Conservation (phyloP, 1,284 basidiomycete genomes). For the Apiotrichum gamsii region DNA sequence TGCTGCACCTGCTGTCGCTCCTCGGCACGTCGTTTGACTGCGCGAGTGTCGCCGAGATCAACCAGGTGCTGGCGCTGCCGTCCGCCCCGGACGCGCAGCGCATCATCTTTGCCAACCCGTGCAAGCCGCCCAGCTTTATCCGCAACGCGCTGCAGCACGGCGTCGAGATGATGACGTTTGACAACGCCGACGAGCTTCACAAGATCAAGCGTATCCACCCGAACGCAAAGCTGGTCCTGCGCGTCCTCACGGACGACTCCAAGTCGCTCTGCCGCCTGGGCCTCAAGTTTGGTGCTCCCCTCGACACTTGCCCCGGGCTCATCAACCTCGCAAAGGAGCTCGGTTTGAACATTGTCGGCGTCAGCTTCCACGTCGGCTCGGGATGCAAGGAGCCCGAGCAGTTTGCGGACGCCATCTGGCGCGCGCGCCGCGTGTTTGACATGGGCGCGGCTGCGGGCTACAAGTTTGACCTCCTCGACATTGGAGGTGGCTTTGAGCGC, state of each 20-base stretch:
- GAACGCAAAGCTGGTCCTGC: slow-evolving; percentile 76
- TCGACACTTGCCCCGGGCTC: slow-evolving; percentile 72
- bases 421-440: slow-evolving; percentile 78
- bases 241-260: slow-evolving; percentile 95
- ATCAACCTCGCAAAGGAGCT: slow-evolving; percentile 74
- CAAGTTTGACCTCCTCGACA: slow-evolving; percentile 75
- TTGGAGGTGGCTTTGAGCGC: slow-evolving; percentile 95
- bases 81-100: slow-evolving; percentile 51
- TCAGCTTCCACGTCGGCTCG: slow-evolving; percentile 96
- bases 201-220: slow-evolving; percentile 85
- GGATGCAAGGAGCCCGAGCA: slow-evolving; percentile 90
- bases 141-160: slow-evolving; percentile 70
- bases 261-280: slow-evolving; percentile 90
- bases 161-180: slow-evolving; percentile 94
- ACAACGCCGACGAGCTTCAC: slow-evolving; percentile 95
- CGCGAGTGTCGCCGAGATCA: slow-evolving; percentile 93
- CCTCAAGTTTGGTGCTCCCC: slow-evolving; percentile 93
- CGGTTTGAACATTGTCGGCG: slow-evolving; percentile 80
- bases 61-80: slow-evolving; percentile 68
- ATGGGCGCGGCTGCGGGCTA: slow-evolving; percentile 80
- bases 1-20: slow-evolving; percentile 81
- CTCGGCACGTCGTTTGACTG: slow-evolving; percentile 95
- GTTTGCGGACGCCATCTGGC: slow-evolving; percentile 82
- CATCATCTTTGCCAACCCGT: slow-evolving; percentile 98
- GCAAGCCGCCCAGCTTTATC: slow-evolving; percentile 92